A percentile compares a stretch with the other conserved stretches of the same genome.
Evolutionary conservation across 2,329 filamentous ascomycete species (phyloP).

Genomic region (Teratosphaeria pseudoeucalypti): DNA sequence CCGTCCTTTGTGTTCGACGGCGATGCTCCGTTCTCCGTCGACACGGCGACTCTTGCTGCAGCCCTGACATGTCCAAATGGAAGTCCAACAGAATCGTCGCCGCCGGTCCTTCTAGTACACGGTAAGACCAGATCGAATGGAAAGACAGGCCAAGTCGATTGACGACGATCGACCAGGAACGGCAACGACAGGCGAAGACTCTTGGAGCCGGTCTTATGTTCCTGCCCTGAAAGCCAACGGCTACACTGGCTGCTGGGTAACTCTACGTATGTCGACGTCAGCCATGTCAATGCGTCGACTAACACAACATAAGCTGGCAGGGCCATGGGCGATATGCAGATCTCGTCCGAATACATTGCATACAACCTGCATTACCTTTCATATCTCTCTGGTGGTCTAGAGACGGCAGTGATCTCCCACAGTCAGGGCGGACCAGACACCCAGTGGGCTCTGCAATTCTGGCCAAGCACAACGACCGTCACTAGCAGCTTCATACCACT

Average conservation of each 20-base stretch:
- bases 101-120: conserved; percentile 22
- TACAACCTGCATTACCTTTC: conserved; percentile 22
- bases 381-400: conserved; percentile 14
- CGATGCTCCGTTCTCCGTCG: conserved; percentile 21
- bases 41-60: conserved; percentile 12
- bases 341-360: conserved; percentile 22
- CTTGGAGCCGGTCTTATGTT: conserved; percentile 21
- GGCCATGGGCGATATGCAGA: conserved; percentile 24
- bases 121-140: conserved; percentile 2
- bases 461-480: conserved; percentile 19
- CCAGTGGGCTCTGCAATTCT: conserved; percentile 24
- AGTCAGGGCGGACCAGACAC: conserved; percentile 22
- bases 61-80: conserved; percentile 22
- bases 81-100: conserved; percentile 12
- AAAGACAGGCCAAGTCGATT: neutral
- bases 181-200: conserved; percentile 17
- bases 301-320: conserved; percentile 11
- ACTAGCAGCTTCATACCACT: conserved; percentile 19
- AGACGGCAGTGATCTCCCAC: conserved; percentile 19
- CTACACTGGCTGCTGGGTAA: conserved; percentile 24
- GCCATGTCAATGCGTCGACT: neutral
- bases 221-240: conserved; percentile 18
- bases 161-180: conserved; percentile 8
- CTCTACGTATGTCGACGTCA: conserved; percentile 13
- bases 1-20: conserved; percentile 15